Conservation (phyloP, 75 land plant species). For the Chamaecyparis obtusa region DNA sequence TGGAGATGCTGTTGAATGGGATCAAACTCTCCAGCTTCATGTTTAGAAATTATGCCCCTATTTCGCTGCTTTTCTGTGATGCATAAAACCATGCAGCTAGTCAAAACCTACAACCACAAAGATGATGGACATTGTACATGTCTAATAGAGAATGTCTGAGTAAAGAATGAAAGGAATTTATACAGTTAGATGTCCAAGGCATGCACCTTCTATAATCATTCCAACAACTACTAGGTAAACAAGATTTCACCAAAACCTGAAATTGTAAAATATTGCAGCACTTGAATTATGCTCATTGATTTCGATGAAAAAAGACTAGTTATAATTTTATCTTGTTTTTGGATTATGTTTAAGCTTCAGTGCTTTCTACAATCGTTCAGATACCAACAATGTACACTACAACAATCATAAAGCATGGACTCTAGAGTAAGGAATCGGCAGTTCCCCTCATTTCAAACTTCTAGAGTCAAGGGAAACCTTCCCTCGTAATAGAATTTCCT, state of each 20-base stretch:
- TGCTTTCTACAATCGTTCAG: background rate
- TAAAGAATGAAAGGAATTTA: background rate
- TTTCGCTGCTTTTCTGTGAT: background rate
- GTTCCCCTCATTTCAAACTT: background rate
- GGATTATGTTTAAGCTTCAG: background rate
- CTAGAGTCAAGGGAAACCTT: background rate
- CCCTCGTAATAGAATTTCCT: background rate
- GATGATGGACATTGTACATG: background rate
- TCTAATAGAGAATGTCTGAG: background rate
- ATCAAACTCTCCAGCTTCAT: slow-evolving; percentile 61
- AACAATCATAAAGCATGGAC: background rate
- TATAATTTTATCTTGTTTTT: background rate
- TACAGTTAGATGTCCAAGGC: background rate
- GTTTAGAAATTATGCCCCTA: background rate
- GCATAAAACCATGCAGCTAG: background rate
- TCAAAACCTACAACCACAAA: background rate
- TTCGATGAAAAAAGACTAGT: background rate
- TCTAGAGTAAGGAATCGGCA: background rate
- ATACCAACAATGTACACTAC: background rate
- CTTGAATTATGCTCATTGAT: background rate
- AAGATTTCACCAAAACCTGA: background rate
- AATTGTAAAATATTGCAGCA: background rate
- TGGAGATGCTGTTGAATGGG: slow-evolving; percentile 74
- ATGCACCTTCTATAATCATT: background rate
- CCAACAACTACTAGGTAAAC: background rate